phyloP scores from a whole-genome alignment of 768 basidiomycete genomes.

The Leccinum sublutescens region DNA sequence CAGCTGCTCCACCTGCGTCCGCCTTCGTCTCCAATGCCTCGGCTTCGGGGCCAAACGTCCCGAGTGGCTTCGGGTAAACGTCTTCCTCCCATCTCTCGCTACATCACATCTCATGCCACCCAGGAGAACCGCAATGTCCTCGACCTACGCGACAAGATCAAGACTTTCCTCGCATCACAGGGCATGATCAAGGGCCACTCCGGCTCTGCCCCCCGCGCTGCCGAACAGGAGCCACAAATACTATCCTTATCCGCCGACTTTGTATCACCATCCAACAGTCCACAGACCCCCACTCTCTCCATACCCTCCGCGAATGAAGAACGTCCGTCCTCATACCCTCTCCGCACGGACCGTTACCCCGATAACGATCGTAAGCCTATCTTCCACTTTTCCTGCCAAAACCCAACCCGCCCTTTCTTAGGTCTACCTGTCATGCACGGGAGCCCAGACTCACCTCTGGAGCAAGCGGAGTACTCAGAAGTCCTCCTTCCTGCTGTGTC shows the following conservation, averaged over 20 bases:
- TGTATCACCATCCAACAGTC: constrained; percentile 39
- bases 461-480: constrained; percentile 29
- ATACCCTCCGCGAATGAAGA: constrained; percentile 41
- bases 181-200: constrained; percentile 91
- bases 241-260: constrained; percentile 48
- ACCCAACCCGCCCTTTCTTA: constrained; percentile 6
- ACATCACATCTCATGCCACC: constrained; percentile 12
- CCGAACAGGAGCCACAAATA: constrained; percentile 56
- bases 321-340: constrained; percentile 36
- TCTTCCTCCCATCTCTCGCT: neutral
- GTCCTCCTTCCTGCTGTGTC: constrained; percentile 31
- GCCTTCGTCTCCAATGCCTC: constrained; percentile 79
- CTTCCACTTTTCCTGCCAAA: neutral
- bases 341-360: constrained; percentile 28
- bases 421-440: constrained; percentile 33
- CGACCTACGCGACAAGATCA: constrained; percentile 74
- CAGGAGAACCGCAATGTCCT: constrained; percentile 71
- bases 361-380: constrained; percentile 29
- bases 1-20: constrained; percentile 71
- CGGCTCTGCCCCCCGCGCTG: constrained; percentile 57
- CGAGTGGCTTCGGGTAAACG: constrained; percentile 74
- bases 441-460: constrained; percentile 34
- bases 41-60: constrained; percentile 85
- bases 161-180: constrained; percentile 72
- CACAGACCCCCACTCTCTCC: constrained; percentile 48